Evolutionary conservation across 225 moss, liverwort and hornwort genomes (phyloP), one percentile per base, ranked within the genome.

Genomic region (Marchantia polymorpha): DNA sequence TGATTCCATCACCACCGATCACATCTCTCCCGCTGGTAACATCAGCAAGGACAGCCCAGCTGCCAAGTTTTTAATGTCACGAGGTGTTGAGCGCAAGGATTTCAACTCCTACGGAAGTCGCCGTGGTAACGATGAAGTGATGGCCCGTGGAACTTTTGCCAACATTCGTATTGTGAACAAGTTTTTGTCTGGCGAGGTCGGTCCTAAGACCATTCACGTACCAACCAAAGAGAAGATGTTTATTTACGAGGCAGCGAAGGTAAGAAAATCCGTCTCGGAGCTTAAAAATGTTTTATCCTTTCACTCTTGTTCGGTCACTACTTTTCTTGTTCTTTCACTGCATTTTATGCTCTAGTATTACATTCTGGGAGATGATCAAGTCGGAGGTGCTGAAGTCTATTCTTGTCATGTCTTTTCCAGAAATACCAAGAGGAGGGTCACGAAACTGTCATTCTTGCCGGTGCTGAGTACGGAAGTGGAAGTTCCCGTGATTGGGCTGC

Each of bases 401-500:
- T 39, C 46, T 70, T 2, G 19, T 14, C 13, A 13, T 76, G 46
- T 81, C 52, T 20, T 39, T 49, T 84, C 80, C 91, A 97, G 96
- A 97, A 83, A 90, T 97, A 92, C 88, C 86, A 77, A 77, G 88
- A 94, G 3, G 92, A 86, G 51, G 96, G 94, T n/a, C 80, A 83
- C 10, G 91, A 93, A 55, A 90, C 85, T 39, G 90, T 94, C 16
- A 91, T 97, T 55, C 84, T 97, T 50, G 96, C 96, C 25, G 94
- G 96, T 80, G 91, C 96, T 52, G 96, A 97, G 82, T 97, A 97
- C 55, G 96, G 96, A 71, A 97, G 96, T 79, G 96, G 96, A 29
- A 97, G 96, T 81, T 97, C 96, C 78, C 93, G 96, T 82, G 96
- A 97, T 87, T 97, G 96, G 96, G 96, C 96, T 86, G 96, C 96